A percentile compares a stretch with the other conserved stretches of the same genome.
phyloP scores from a whole-genome alignment of 768 basidiomycete genomes.

The Mycena rebaudengoi region DNA sequence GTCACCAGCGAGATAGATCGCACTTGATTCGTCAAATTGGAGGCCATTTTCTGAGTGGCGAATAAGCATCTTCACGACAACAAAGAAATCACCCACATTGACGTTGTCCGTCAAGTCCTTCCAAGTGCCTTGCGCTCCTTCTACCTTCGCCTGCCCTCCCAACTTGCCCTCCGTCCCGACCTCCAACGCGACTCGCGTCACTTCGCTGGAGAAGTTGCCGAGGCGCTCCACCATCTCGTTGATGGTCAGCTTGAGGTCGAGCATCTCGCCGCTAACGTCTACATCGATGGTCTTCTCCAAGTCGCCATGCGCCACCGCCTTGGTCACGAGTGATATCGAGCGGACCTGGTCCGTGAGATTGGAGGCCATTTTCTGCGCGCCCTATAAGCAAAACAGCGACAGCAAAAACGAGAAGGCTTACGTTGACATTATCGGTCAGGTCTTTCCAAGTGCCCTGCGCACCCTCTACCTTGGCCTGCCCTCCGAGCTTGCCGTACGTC shows the following conservation, averaged over 20 bases:
- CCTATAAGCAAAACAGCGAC: background rate
- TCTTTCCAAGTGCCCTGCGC: constrained; percentile 3
- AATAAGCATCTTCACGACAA: background rate
- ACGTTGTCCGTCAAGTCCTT: constrained; percentile 28
- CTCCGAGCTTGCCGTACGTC: constrained; percentile 1
- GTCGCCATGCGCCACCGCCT: constrained; percentile 87
- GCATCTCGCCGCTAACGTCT: constrained; percentile 88
- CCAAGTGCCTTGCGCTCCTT: constrained; percentile 28
- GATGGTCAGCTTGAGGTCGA: constrained; percentile 62
- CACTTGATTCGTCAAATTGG: constrained; percentile 79
- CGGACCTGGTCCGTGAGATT: constrained; percentile 22
- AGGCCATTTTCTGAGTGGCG: constrained; percentile 68
- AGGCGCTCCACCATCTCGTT: constrained; percentile 22
- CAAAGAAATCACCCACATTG: constrained; percentile 43
- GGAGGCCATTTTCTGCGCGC: background rate
- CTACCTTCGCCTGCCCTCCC: constrained; percentile 25
- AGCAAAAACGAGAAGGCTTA: background rate
- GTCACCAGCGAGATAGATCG: constrained; percentile 87
- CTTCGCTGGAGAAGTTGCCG: constrained; percentile 22
- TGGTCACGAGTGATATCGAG: constrained; percentile 67
- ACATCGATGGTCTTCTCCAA: constrained; percentile 91
- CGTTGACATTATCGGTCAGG: constrained; percentile 31
- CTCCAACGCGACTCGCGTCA: constrained; percentile 26
- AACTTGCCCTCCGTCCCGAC: constrained; percentile 27
- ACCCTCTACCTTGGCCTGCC: background rate